Base-by-base conservation (phyloP, 2,329 filamentous ascomycete species). In the Trichoderma asperellum region DNA sequence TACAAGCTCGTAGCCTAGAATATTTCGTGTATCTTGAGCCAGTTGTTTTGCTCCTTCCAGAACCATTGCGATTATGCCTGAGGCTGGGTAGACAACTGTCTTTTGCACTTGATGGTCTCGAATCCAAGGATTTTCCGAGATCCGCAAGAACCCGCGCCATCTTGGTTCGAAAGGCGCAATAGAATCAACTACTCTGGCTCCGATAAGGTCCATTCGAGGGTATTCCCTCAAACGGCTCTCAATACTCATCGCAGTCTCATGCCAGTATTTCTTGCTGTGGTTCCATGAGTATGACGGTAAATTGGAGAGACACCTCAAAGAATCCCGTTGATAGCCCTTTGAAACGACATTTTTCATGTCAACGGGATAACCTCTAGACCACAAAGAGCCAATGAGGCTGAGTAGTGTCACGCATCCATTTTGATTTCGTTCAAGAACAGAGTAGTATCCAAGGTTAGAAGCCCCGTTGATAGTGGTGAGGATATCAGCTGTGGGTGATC, bases 201-300 rank as follows among this genome's bases (percentile, higher is more conserved):
- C 86, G 32, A 88, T 82, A 1, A 88, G 78, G 69, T 88, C 86
- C 55, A 84, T 82, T 12, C 85, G 79, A 2, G 81, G 80, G 64
- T 81, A 81, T 32, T 80, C 76, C 16, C 84, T 79, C 68, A 83
- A 81, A 2, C 85, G 81, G 58, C 81, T 81, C 12, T 81, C 78
- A 16, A 76, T 73, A 24, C 82, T 83, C 2, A 84, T 73, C 52
- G 84, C 81, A 1, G 83, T 83, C 70, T 88, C 86, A 70, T 85
- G 81, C 86, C 86, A 88, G 73, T 87, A 86, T 1, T 74, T 77
- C 32, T 81, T 84, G 32, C 78, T 75, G 69, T 87, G 86, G 35
- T 87, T 86, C 85, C 86, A 88, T 2, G 83, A 81, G 70, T 88
- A 88, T 0, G 81, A 78, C 2, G 86, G 86, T 37, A 88, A 74